Evolutionary conservation across 129 eudicot genomes (phyloP).

Genomic region (Mikania micrantha): DNA sequence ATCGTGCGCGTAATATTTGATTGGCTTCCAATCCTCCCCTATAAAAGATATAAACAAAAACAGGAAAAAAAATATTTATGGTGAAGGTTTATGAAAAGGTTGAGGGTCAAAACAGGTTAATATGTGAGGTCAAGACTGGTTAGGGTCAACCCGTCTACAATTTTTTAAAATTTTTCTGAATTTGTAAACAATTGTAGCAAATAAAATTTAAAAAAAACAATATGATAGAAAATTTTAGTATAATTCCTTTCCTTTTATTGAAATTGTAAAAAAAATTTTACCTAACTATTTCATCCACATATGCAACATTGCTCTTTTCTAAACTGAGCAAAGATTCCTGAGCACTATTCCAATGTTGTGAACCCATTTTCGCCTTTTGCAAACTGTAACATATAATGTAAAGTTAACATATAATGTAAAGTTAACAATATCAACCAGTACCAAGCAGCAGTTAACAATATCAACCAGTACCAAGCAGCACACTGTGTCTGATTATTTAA

Average conservation of each 20-base stretch:
- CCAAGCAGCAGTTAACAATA: too few relatives aligned
- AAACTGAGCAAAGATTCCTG: constrained; percentile 75
- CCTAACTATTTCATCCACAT: constrained; percentile 75
- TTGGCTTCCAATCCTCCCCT: constrained; percentile 92
- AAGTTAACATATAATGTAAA: not conserved
- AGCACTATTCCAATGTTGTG: constrained; percentile 81
- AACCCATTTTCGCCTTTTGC: constrained; percentile 70
- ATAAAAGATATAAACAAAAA: not conserved
- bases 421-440: too few relatives aligned
- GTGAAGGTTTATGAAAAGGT: not conserved
- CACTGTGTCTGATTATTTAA: too few relatives aligned
- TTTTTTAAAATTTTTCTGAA: not conserved
- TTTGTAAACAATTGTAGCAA: not conserved
- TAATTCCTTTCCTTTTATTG: too few relatives aligned
- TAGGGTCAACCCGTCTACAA: not conserved
- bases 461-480: too few relatives aligned
- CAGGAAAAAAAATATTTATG: not conserved
- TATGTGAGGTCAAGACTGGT: not conserved
- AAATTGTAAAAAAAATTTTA: constrained; percentile 9
- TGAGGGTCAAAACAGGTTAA: not conserved
- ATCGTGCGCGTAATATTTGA: constrained; percentile 50
- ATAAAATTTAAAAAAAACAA: too few relatives aligned
- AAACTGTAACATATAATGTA: constrained; percentile 41
- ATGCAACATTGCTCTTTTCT: constrained; percentile 78
- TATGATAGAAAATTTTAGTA: too few relatives aligned